Conservation (phyloP, 257 asterid species). For the Petunia secreta region DNA sequence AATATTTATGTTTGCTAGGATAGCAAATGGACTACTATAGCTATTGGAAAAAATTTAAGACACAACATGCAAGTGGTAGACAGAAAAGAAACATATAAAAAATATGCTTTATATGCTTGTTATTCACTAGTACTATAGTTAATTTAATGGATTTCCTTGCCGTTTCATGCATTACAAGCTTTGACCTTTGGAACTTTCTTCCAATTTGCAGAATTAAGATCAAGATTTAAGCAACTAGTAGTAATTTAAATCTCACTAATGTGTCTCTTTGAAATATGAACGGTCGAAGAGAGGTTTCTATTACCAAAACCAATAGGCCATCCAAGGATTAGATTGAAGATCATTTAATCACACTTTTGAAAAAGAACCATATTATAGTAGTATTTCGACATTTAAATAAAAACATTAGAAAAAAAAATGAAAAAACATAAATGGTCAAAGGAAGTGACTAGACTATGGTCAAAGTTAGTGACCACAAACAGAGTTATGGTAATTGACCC, state of each 20-base stretch:
- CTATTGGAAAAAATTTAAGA: neutral
- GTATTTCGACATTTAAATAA: no score
- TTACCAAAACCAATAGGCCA: neutral
- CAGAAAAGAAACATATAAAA: neutral
- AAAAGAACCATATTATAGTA: no score
- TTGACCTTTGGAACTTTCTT: neutral
- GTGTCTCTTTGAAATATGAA: neutral
- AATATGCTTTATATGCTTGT: no score
- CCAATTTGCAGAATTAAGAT: no score
- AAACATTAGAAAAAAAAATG: no score
- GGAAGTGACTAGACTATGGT: constrained; percentile 1
- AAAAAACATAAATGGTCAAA: neutral
- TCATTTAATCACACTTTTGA: no score
- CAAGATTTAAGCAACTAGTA: no score
- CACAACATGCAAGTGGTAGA: constrained; percentile 9
- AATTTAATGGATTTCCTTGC: neutral
- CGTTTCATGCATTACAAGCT: neutral
- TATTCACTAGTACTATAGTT: no score
- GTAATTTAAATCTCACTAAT: no score
- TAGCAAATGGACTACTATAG: neutral
- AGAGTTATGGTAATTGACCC: constrained; percentile 22
- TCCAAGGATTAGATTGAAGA: no score
- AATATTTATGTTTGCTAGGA: neutral
- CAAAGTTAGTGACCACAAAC: constrained; percentile 18
- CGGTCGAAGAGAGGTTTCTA: neutral